Percentiles rank a stretch among this genome's conserved stretches.
phyloP scores from a whole-genome alignment of 345 rosid species.

The Moricandia moricandioides region DNA sequence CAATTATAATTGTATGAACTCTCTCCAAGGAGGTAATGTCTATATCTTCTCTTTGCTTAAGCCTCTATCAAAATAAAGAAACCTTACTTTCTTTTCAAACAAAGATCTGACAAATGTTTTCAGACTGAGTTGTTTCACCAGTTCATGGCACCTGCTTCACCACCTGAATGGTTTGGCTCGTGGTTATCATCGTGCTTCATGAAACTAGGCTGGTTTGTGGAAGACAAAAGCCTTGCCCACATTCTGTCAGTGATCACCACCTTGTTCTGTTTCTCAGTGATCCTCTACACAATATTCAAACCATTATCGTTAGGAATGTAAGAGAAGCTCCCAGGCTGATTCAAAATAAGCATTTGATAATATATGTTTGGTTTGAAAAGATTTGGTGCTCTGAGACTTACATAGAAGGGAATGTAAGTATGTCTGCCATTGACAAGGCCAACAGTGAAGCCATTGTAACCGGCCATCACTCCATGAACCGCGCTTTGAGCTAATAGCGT shows the following conservation, averaged over 20 bases:
- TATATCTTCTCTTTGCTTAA: conserved; percentile 17
- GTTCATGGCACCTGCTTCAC: conserved; percentile 34
- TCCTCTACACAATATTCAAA: conserved; percentile 49
- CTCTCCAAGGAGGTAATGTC: conserved; percentile 6
- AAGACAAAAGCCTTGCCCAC: conserved; percentile 93
- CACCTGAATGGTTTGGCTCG: conserved; percentile 38
- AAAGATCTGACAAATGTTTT: neutral
- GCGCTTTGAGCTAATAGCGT: conserved; percentile 89
- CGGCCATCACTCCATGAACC: conserved; percentile 92
- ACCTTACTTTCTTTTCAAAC: conserved; percentile 18
- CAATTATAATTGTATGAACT: neutral
- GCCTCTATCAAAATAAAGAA: conserved; percentile 27
- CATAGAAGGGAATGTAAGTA: conserved; percentile 77
- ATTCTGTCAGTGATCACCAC: conserved; percentile 85
- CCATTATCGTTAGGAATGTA: neutral
- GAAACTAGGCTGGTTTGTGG: conserved; percentile 88
- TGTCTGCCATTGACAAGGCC: conserved; percentile 91
- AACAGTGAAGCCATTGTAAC: conserved; percentile 75
- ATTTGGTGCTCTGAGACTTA: conserved; percentile 41
- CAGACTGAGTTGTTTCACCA: conserved; percentile 12
- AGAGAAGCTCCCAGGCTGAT: neutral
- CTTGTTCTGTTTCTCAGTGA: conserved; percentile 70
- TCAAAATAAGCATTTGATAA: neutral
- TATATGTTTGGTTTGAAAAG: neutral
- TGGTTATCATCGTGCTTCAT: conserved; percentile 37